Evolutionary conservation across 2,329 filamentous ascomycete genomes (phyloP), one percentile per base, ranked within the genome.

Genomic region (Ceratocystis ficicola): DNA sequence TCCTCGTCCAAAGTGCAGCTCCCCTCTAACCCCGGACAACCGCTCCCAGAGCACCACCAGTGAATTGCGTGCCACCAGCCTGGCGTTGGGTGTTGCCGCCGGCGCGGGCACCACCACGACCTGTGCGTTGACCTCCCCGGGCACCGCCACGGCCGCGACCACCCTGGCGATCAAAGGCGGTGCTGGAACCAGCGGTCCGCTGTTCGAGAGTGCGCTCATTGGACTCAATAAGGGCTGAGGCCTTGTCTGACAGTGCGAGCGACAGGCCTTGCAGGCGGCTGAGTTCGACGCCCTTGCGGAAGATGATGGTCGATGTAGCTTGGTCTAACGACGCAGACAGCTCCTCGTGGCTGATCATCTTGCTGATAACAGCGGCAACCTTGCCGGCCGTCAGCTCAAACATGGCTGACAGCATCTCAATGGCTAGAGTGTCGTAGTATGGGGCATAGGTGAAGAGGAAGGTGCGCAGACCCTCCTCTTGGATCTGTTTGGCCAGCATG

Each of bases 321-420:
- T 99, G 94, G 80, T 99, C 95, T 32, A 99, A 85, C 46, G 94
- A 95, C 55, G 94, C 94, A 8, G 89, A 90, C 62, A 99, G 86
- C 77, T 99, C 94, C 78, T 99, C 94, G 80, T 99, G 94, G 73
- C 91, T 95, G 76, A 99, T 97, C 94, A 99, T 99, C 81, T 95
- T 95, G 83, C 90, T 95, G 73, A 99, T 86, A 66, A 99, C 86
- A 44, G 94, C 91, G n/a, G 89, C 82, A 63, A 96, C 92, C 83
- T 97, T 97, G 78, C 87, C 85, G 71, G 87, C 80, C 66, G 92
- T 84, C 28, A 99, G 86, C 78, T 99, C 94, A 76, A 99, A 99
- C 94, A 99, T 99, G 70, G 80, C 81, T 69, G 90, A 87, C 68
- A 99, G 83, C 28, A 92, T 95, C 70, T 84, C 81, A 71, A 96